Evolutionary conservation across 169 alveolate genomes (phyloP).

Genomic region (Plasmodium gonderi): DNA sequence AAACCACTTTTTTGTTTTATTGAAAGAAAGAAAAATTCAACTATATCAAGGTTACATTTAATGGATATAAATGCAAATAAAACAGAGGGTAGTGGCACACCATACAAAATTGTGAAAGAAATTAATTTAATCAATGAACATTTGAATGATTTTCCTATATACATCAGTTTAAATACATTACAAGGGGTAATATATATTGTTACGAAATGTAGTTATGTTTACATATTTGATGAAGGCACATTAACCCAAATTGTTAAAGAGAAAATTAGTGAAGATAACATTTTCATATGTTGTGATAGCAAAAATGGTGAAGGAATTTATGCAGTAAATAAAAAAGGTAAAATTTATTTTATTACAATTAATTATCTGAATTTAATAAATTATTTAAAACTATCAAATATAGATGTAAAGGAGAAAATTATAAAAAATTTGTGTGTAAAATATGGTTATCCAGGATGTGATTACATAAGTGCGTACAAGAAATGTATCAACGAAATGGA

Average conservation of each 20-base stretch:
- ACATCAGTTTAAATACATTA: conserved; percentile 85
- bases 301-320: conserved; percentile 74
- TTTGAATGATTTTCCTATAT: conserved; percentile 85
- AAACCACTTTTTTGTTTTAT: conserved; percentile 91
- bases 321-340: conserved; percentile 75
- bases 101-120: conserved; percentile 82
- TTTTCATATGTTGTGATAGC: conserved; percentile 69
- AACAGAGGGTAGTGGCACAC: conserved; percentile 29
- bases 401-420: conserved; percentile 59
- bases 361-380: conserved; percentile 39
- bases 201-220: conserved; percentile 82
- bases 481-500: conserved; percentile 74
- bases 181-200: conserved; percentile 88
- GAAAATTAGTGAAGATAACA: conserved; percentile 72
- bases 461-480: conserved; percentile 62
- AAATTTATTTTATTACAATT: conserved; percentile 55
- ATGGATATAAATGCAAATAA: conserved; percentile 92
- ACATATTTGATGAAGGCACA: conserved; percentile 82
- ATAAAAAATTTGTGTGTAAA: conserved; percentile 49
- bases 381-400: conserved; percentile 38
- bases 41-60: conserved; percentile 90
- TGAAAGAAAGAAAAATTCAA: conserved; percentile 93
- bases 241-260: conserved; percentile 48
- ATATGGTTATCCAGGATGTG: conserved; percentile 77
- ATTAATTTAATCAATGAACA: conserved; percentile 70